Conservation (phyloP, 1,284 basidiomycete genomes). For the Fomitopsis pinicola region DNA sequence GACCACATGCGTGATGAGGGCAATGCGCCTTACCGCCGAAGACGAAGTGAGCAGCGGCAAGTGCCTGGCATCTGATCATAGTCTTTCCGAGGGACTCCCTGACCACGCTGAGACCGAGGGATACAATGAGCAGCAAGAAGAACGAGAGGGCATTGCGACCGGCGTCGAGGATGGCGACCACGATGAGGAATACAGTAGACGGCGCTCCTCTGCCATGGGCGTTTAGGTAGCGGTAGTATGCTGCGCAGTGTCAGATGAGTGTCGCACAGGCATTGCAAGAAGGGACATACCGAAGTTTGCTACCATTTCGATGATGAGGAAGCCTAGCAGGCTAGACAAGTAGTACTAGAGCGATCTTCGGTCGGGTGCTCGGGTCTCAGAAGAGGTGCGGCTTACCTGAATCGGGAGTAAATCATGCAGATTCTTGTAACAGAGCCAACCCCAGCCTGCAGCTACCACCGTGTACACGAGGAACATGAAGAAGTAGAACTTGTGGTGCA, state of each 20-base stretch:
- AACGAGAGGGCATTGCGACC: slow-evolving; percentile 92
- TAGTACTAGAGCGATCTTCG: slow-evolving; percentile 63
- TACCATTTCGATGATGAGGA: slow-evolving; percentile 92
- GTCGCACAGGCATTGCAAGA: neutral
- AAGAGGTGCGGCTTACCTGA: slow-evolving; percentile 46
- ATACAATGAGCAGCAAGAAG: slow-evolving; percentile 92
- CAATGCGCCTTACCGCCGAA: slow-evolving; percentile 71
- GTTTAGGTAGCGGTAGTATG: slow-evolving; percentile 88
- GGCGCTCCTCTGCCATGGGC: slow-evolving; percentile 76
- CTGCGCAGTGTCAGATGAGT: slow-evolving; percentile 29
- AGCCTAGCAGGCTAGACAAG: slow-evolving; percentile 85
- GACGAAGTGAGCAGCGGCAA: slow-evolving; percentile 84
- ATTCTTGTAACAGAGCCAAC: slow-evolving; percentile 80
- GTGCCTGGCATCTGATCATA: slow-evolving; percentile 75
- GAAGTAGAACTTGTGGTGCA: slow-evolving; percentile 76
- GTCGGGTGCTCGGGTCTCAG: neutral
- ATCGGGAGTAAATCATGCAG: slow-evolving; percentile 81
- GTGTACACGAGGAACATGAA: slow-evolving; percentile 78
- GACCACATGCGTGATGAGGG: neutral
- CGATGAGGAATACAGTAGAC: slow-evolving; percentile 80
- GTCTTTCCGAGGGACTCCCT: slow-evolving; percentile 73
- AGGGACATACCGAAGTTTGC: slow-evolving; percentile 70
- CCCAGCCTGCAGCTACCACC: slow-evolving; percentile 73
- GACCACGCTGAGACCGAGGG: slow-evolving; percentile 83
- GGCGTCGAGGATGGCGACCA: slow-evolving; percentile 92